These are phyloP conservation scores for Quercus bicolor DNA, from an alignment of 306 rosid species.

Conservation along the genomic window DNA sequence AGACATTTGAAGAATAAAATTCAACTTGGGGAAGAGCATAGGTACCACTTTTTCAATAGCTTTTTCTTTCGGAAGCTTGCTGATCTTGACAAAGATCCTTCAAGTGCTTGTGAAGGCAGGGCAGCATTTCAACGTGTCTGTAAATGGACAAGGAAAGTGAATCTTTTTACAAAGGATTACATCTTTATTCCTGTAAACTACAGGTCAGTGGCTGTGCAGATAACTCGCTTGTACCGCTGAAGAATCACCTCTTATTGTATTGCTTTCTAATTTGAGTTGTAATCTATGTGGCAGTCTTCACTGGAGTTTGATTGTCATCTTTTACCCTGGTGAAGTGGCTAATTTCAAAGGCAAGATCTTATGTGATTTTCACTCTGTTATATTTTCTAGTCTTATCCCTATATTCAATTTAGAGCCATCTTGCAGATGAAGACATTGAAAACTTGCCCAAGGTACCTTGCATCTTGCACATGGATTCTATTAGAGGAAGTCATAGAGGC, in stretches of 20 bases:
- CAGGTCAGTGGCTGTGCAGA: slow-evolving; percentile 33
- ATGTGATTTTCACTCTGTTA: slow-evolving; percentile 15
- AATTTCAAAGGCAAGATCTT: slow-evolving; percentile 40
- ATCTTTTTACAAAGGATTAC: slow-evolving; percentile 61
- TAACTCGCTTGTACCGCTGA: slow-evolving; percentile 7
- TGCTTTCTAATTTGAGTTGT: slow-evolving; percentile 15
- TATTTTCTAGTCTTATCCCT: slow-evolving; percentile 8
- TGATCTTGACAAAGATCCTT: slow-evolving; percentile 64
- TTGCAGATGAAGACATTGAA: slow-evolving; percentile 44
- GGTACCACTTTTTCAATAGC: slow-evolving; percentile 70
- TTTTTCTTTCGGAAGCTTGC: slow-evolving; percentile 83
- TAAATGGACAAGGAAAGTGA: slow-evolving; percentile 73
- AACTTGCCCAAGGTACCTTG: slow-evolving; percentile 53
- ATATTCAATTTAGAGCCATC: slow-evolving; percentile 17
- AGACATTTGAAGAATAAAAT: slow-evolving; percentile 60
- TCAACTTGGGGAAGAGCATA: slow-evolving; percentile 31
- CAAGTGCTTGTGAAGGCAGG: slow-evolving; percentile 53
- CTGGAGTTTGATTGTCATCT: slow-evolving; percentile 76
- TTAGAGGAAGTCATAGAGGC: slow-evolving; percentile 65
- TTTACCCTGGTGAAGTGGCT: slow-evolving; percentile 63
- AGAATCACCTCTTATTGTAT: slow-evolving; percentile 1
- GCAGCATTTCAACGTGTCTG: slow-evolving; percentile 61
- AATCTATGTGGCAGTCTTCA: slow-evolving; percentile 50
- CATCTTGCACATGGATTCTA: slow-evolving; percentile 79
- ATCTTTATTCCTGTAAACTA: slow-evolving; percentile 65